A percentile compares a stretch with the other conserved stretches of the same genome.
These are phyloP conservation scores for Penicillium cataractarum DNA, from an alignment of 495 filamentous ascomycete genomes.

Conservation along the genomic window DNA sequence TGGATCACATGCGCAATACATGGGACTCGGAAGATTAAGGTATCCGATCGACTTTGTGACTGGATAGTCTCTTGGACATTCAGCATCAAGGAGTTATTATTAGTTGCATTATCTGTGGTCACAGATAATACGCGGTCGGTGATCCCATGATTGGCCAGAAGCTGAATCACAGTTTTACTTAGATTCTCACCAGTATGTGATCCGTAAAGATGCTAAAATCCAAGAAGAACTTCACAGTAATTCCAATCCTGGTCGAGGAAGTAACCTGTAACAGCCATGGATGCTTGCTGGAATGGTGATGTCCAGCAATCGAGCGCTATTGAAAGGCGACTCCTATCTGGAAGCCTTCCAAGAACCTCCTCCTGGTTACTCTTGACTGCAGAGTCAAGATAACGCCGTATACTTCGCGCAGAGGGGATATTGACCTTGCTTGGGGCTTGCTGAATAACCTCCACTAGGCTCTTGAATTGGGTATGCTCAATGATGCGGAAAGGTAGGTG, in stretches of 20 bases:
- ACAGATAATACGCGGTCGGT: background rate
- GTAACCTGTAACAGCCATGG: background rate
- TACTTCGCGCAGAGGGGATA: background rate
- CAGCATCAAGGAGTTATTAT: too few relatives aligned
- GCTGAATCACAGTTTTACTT: background rate
- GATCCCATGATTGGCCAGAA: background rate
- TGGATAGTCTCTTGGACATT: too few relatives aligned
- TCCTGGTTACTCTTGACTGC: background rate
- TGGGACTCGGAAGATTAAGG: background rate
- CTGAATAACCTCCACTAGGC: background rate
- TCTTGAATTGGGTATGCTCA: background rate
- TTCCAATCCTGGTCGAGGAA: background rate
- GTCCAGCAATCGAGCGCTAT: too few relatives aligned
- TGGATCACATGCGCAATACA: background rate
- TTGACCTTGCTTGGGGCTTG: background rate
- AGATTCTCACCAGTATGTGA: background rate
- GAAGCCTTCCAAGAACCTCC: background rate
- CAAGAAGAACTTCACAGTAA: conserved; percentile 3
- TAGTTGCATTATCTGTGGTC: background rate
- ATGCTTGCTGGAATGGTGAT: background rate
- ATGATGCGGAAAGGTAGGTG: background rate
- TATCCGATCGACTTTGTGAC: too few relatives aligned
- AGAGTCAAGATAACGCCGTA: background rate
- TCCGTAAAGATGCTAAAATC: background rate
- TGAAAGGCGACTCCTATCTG: background rate